Evolutionary conservation across 352 stramenopile species (phyloP).

Genomic region (Pythium rhizo-oryzae): DNA sequence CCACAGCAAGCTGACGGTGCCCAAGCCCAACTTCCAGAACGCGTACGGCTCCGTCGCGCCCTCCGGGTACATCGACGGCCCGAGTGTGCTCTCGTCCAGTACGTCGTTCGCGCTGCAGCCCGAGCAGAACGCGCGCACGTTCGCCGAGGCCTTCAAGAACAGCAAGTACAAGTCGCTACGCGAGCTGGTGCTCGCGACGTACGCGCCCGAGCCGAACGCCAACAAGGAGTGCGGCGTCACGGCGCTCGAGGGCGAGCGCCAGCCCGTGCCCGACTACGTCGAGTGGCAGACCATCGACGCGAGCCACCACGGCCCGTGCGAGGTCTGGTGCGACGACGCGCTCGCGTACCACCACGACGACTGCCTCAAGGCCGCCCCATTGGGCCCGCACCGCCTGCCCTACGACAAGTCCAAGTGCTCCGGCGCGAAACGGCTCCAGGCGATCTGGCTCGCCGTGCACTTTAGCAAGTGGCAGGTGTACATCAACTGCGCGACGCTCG

Average conservation of each 20-base stretch:
- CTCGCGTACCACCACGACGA: constrained; percentile 52
- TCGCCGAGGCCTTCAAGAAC: constrained; percentile 15
- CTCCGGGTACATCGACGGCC: background rate
- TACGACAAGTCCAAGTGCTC: constrained; percentile 52
- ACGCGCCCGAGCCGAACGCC: background rate
- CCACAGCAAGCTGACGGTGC: background rate
- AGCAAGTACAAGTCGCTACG: constrained; percentile 23
- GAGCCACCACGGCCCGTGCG: constrained; percentile 48
- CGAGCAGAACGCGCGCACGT: constrained; percentile 14
- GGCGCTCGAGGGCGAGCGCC: background rate
- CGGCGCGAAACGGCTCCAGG: constrained; percentile 39
- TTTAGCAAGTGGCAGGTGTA: constrained; percentile 43
- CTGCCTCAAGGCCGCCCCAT: constrained; percentile 43
- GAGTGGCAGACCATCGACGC: constrained; percentile 42
- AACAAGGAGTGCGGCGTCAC: constrained; percentile 27
- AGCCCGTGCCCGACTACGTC: constrained; percentile 21
- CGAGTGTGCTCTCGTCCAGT: background rate
- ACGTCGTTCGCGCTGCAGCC: constrained; percentile 17
- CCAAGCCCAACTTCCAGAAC: constrained; percentile 2
- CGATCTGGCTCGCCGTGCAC: constrained; percentile 48
- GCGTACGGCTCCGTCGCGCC: background rate
- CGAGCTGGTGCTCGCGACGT: constrained; percentile 16
- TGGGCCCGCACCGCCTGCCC: constrained; percentile 37
- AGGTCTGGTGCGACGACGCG: constrained; percentile 56
- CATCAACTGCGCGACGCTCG: constrained; percentile 30